Evolutionary conservation across 2,329 filamentous ascomycete genomes (phyloP), one percentile per base, ranked within the genome.

Genomic region (Ophiostoma australiae): DNA sequence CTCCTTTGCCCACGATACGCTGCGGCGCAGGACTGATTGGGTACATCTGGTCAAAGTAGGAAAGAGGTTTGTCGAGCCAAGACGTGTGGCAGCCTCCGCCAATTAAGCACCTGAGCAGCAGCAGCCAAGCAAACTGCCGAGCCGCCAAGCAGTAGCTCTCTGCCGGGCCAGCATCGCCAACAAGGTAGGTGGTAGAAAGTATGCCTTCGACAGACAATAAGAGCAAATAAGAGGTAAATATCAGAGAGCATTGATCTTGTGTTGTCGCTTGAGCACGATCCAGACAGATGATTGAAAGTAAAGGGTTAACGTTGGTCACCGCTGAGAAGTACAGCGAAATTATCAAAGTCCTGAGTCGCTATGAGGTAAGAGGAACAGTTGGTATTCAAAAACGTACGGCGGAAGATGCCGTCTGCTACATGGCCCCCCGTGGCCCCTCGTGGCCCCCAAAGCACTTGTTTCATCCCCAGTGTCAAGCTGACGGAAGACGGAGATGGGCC

Each of bases 1-100:
- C 23, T 48, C 13, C 44, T 48, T 10, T n/a, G 6, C 5, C 44
- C 52, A 27, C n/a, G 52, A 27, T 7, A 78, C 13, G 79, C 78
- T 76, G 81, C n/a, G 27, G 55, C 11, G 39, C 39, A 20, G 7
- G 8, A 48, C 44, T 20, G 13, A 61, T 39, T 13, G 55, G 55
- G 55, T 55, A 33, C 33, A 31, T 27, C 23, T 41, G 31, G n/a
- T 70, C 63, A 23, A 70, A 65, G 61, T 37, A 65, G 61, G 61
- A 65, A 65, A 65, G 61, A 65, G 61, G 27, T 65, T 37, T 65
- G 31, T n/a, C 17, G 13, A 37, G 33, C 61, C 61, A 65, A 65
- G 61, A 65, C 61, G 15, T 37, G 31, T 27, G 15, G n/a, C n/a
- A 58, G 23, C 52, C 52, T 27, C n/a, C 15, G 52, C 31, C 61